A percentile compares a stretch with the other conserved stretches of the same genome.
Evolutionary conservation across 495 filamentous ascomycete genomes (phyloP).

Genomic region (Talaromyces wortmannii): DNA sequence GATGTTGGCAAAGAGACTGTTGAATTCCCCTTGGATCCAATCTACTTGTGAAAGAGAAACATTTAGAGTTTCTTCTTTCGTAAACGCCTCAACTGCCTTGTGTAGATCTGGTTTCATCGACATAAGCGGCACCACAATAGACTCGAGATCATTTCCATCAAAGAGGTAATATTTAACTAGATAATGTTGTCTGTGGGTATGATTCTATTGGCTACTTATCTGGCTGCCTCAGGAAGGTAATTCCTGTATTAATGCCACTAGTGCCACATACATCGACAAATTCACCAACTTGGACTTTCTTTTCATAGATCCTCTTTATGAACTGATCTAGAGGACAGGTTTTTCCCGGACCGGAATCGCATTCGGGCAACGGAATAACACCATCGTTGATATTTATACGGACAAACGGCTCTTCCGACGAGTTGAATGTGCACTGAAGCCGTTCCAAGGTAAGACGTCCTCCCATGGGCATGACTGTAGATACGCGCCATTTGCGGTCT

Average conservation of each 20-base stretch:
- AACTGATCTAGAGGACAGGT: constrained; percentile 46
- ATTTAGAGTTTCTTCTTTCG: too few relatives aligned
- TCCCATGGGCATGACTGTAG: constrained; percentile 51
- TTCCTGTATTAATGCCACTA: constrained; percentile 15
- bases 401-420: constrained; percentile 25
- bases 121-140: too few relatives aligned
- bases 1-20: too few relatives aligned
- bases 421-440: constrained; percentile 26
- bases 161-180: too few relatives aligned
- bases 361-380: constrained; percentile 44
- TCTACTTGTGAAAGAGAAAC: too few relatives aligned
- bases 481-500: constrained; percentile 46
- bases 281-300: constrained; percentile 18
- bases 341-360: constrained; percentile 41
- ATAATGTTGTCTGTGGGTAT: too few relatives aligned
- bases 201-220: too few relatives aligned
- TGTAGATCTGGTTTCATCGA: too few relatives aligned
- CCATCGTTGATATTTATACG: constrained; percentile 54
- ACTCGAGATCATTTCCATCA: too few relatives aligned
- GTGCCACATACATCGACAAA: constrained; percentile 25
- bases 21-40: too few relatives aligned
- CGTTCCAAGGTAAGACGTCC: constrained; percentile 51
- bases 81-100: too few relatives aligned
- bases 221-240: constrained; percentile 22
- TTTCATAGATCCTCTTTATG: constrained; percentile 26